Evolutionary conservation across 768 basidiomycete species (phyloP).

Genomic region (Leucosporidium creatinivorum): DNA sequence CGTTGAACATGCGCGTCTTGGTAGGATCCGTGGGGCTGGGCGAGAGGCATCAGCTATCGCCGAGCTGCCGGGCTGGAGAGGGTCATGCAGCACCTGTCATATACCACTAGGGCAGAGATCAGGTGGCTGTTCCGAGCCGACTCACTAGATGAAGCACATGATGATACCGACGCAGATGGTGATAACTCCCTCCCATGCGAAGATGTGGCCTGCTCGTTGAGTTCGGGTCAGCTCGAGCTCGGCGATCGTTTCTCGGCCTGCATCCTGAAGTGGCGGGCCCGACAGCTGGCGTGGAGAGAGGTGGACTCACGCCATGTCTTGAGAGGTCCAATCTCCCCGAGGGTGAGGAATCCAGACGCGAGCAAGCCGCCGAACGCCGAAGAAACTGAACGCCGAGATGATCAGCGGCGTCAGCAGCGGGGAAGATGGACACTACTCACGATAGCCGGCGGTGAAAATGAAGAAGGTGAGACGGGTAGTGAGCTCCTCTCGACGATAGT

Average conservation of each 20-base stretch:
- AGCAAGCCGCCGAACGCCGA: not conserved
- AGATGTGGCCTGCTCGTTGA: not conserved
- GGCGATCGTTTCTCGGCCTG: no score
- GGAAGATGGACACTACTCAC: no score
- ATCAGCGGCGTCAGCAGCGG: not conserved
- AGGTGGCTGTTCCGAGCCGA: no score
- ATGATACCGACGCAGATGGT: constrained; percentile 48
- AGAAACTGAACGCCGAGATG: not conserved
- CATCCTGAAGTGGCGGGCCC: no score
- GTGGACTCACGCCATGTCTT: not conserved
- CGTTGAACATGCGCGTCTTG: constrained; percentile 54
- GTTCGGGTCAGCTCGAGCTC: not conserved
- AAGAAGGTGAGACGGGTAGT: not conserved
- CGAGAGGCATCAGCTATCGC: no score
- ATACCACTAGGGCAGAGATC: no score
- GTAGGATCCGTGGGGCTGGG: constrained; percentile 59
- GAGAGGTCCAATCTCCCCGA: not conserved
- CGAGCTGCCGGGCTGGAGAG: no score
- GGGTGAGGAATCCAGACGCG: not conserved
- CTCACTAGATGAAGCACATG: constrained; percentile 49
- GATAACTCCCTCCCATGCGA: constrained; percentile 2
- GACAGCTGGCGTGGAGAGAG: no score
- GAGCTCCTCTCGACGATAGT: constrained; percentile 1
- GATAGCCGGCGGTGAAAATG: not conserved
- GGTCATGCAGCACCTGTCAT: no score